Base-by-base conservation (phyloP, 768 basidiomycete genomes). In the Xerocomellus dryophilus region DNA sequence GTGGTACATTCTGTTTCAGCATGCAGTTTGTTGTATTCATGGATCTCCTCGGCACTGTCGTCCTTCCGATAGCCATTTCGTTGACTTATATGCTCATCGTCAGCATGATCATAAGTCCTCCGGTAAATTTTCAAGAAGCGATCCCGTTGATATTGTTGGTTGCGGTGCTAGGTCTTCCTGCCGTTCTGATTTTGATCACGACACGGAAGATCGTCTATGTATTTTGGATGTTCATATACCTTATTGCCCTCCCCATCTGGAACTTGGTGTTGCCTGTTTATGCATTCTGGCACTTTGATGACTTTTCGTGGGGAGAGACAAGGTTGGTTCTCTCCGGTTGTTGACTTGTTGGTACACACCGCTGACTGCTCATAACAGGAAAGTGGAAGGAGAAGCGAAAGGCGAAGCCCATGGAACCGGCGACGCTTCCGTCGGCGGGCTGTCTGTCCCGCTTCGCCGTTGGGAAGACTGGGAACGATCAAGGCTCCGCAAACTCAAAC, bases 401-500 rank as follows among this genome's bases (percentile, higher is more conserved):
- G 84, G 77, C 31, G 81, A 85, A 58, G 90, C 82, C 3, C 95
- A 98, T 63, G 90, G 83, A 18, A 81, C 78, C 14, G 86, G 83
- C 14, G 80, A 78, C 17, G 79, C 78, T 23, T 72, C 73, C 7
- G 67, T 75, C 43, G 77, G 76, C 48, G 82, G 80, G 6, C 71
- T 78, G 40, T 82, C 81, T 0, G 83, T 98, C n/a, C 93, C 97
- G 0, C 74, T 98, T 67, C 84, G 96, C n/a, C 81, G 96, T 46
- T 99, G 97, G 97, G 97, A 98, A 72, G 96, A 99, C 63, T 99
- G 96, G 97, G 97, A 99, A 66, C 84, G 94, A 21, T 96, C 93
- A 23, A 81, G 97, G 41, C 77, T 98, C 43, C 87, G 96, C 47
- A 98, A 98, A 73, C 58, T 96, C 31, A 84, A 82, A 56, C 85